Conservation (phyloP, 352 stramenopile species). For the Phytophthora crassamura region DNA sequence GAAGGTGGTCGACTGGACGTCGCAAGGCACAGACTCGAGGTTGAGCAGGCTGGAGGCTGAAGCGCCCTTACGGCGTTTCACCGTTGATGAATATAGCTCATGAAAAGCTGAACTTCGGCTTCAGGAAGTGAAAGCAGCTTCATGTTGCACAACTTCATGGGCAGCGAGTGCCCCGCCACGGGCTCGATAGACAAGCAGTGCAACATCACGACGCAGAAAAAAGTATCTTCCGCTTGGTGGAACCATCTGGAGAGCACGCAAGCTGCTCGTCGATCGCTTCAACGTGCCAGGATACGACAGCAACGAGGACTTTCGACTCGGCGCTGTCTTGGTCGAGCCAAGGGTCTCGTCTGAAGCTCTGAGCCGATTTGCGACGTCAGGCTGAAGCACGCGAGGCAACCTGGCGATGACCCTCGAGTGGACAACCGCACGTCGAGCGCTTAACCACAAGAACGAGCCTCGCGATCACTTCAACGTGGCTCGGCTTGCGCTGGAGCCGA, state of each 20-base stretch:
- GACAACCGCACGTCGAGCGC: neutral
- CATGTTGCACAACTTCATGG: too few relatives aligned
- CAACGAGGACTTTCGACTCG: neutral
- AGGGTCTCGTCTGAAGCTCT: neutral
- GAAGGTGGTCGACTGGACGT: neutral
- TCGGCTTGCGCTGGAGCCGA: neutral
- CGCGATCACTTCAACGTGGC: too few relatives aligned
- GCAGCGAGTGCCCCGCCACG: too few relatives aligned
- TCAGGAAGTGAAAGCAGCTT: too few relatives aligned
- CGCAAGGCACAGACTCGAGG: too few relatives aligned
- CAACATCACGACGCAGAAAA: slow-evolving; percentile 2
- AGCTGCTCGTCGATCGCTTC: neutral
- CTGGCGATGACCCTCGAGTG: neutral
- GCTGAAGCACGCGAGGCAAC: slow-evolving; percentile 4
- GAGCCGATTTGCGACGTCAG: slow-evolving; percentile 11
- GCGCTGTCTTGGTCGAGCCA: neutral
- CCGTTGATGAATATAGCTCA: slow-evolving; percentile 3
- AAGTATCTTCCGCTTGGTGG: neutral
- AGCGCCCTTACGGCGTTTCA: slow-evolving; percentile 3
- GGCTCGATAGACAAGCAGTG: neutral
- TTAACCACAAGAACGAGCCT: neutral
- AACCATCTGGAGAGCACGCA: neutral
- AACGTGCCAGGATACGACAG: neutral
- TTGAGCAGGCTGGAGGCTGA: neutral
- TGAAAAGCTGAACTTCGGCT: too few relatives aligned